A percentile compares a stretch with the other conserved stretches of the same genome.
Evolutionary conservation across 2,329 filamentous ascomycete species (phyloP).

Genomic region (Trichoderma atroviride): DNA sequence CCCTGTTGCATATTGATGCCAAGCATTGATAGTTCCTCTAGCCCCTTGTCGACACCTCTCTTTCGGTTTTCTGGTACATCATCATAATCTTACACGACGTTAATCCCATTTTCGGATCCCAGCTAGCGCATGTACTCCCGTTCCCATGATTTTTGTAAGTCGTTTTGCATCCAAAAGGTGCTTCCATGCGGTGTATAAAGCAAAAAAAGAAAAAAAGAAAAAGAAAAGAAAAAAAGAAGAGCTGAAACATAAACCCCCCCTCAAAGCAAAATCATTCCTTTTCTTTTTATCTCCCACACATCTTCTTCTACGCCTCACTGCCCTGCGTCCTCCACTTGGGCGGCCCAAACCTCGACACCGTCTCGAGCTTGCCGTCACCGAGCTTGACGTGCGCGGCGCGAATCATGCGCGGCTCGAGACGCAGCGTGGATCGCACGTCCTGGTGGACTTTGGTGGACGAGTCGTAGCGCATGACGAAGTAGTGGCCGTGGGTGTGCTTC

Average conservation of each 20-base stretch:
- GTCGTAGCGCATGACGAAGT: constrained; percentile 98
- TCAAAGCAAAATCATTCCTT: not conserved
- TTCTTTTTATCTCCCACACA: constrained; percentile 7
- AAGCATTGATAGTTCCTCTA: not conserved
- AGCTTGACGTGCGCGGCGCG: constrained; percentile 85
- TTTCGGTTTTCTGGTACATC: not conserved
- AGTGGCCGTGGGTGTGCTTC: constrained; percentile 82
- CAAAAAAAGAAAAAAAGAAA: not conserved
- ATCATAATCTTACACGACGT: constrained; percentile 23
- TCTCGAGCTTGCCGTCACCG: constrained; percentile 63
- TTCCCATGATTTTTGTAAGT: not conserved
- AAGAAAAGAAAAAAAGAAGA: too few species aligned
- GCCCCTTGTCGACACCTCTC: not conserved
- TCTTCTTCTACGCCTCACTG: constrained; percentile 36
- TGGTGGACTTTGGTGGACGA: constrained; percentile 72
- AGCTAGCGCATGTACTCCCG: constrained; percentile 6
- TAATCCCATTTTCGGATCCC: not conserved
- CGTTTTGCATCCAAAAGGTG: not conserved
- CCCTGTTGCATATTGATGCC: not conserved
- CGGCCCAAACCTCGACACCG: constrained; percentile 52
- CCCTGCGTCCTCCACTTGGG: constrained; percentile 52
- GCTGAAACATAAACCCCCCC: not conserved
- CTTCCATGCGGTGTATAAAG: not conserved
- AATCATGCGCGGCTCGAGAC: constrained; percentile 88
- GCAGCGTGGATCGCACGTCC: constrained; percentile 72